phyloP scores from a whole-genome alignment of 441 rosid species.

The Eruca vesicaria region DNA sequence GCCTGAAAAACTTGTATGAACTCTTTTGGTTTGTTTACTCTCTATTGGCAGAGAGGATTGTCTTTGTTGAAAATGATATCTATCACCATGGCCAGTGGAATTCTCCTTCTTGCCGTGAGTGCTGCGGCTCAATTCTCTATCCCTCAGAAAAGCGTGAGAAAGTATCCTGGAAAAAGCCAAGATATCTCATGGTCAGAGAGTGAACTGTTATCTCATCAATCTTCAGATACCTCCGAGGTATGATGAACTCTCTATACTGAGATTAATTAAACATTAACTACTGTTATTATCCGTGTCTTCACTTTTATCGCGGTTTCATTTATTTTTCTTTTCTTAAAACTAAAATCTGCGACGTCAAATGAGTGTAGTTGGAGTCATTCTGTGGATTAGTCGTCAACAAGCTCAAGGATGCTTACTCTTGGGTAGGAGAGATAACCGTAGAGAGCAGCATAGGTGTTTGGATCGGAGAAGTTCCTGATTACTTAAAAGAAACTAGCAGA shows the following conservation, averaged over 20 bases:
- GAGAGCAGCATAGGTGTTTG: conserved; percentile 53
- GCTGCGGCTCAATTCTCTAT: conserved; percentile 45
- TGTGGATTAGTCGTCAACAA: conserved; percentile 47
- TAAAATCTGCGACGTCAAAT: conserved; percentile 25
- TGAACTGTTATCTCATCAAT: conserved; percentile 38
- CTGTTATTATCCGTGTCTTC: background rate
- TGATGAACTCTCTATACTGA: conserved; percentile 7
- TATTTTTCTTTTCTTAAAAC: background rate
- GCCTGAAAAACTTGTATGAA: background rate
- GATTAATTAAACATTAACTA: background rate
- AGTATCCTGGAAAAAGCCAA: conserved; percentile 31
- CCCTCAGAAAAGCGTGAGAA: conserved; percentile 44
- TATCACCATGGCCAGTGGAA: conserved; percentile 61
- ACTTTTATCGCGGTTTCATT: background rate
- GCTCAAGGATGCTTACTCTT: conserved; percentile 60
- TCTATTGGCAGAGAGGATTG: conserved; percentile 54
- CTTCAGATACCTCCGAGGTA: conserved; percentile 58
- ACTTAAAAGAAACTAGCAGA: conserved; percentile 44
- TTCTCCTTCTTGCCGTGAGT: conserved; percentile 50
- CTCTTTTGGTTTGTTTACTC: conserved; percentile 20
- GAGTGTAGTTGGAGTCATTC: conserved; percentile 50
- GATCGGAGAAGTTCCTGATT: conserved; percentile 68
- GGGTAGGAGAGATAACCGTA: conserved; percentile 51
- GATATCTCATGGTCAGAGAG: conserved; percentile 44
- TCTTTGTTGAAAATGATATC: conserved; percentile 55